These are phyloP conservation scores for Strigomonas oncopelti DNA, from an alignment of 208 protist genomes.

Conservation along the genomic window DNA sequence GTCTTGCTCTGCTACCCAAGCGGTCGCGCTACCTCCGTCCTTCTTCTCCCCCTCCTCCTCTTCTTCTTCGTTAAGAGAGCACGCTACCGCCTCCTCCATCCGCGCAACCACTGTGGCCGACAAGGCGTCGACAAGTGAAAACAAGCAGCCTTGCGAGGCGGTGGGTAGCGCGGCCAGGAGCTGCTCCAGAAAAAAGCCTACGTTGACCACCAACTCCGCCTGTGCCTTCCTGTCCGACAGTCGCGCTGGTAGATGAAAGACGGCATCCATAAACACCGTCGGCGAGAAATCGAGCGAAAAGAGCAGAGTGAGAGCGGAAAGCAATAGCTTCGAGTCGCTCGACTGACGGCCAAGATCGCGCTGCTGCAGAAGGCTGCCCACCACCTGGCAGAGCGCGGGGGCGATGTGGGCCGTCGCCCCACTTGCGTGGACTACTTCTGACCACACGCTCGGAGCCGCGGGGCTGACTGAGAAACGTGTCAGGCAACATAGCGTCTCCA, in stretches of 20 bases:
- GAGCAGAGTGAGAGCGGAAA: background rate
- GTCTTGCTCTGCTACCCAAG: background rate
- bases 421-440: background rate
- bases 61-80: background rate
- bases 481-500: background rate
- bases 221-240: background rate
- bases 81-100: background rate
- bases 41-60: slow-evolving; percentile 3
- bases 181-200: background rate
- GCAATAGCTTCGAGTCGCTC: background rate
- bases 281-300: background rate
- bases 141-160: background rate
- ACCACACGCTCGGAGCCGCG: background rate
- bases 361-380: background rate
- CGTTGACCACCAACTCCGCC: background rate
- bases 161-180: background rate
- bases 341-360: background rate
- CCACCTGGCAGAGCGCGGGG: background rate
- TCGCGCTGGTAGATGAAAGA: background rate
- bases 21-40: background rate
- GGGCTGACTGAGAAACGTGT: background rate
- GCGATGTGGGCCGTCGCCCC: background rate
- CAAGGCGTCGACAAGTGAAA: background rate
- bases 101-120: background rate
- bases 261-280: background rate